A percentile compares a stretch with the other conserved stretches of the same genome.
Conservation (phyloP, 352 stramenopile species). For the Phytophthora aleatoria region DNA sequence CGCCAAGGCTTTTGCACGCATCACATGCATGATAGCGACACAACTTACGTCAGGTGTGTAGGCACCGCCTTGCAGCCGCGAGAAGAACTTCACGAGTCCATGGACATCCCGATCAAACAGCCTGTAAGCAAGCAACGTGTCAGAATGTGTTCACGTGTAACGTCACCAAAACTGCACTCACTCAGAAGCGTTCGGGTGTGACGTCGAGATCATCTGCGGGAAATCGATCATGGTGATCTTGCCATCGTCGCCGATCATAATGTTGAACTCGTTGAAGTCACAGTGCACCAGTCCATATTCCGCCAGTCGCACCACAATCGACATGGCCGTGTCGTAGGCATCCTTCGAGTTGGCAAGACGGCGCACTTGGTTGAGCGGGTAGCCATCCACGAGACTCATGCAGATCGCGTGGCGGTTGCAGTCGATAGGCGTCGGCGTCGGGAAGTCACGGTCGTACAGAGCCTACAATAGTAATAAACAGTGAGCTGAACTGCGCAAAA, state of each 20-base stretch:
- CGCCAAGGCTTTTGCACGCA: too few relatives aligned
- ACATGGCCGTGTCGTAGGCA: slow-evolving; percentile 96
- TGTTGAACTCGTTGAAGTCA: slow-evolving; percentile 99
- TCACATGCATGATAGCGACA: slow-evolving; percentile 6
- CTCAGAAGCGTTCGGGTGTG: slow-evolving; percentile 97
- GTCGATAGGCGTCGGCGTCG: slow-evolving; percentile 97
- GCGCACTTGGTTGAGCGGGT: slow-evolving; percentile 96
- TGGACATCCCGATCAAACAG: slow-evolving; percentile 96
- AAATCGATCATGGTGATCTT: slow-evolving; percentile 99
- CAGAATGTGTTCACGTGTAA: slow-evolving; percentile 4
- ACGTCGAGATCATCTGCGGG: slow-evolving; percentile 99
- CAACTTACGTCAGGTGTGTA: slow-evolving; percentile 87
- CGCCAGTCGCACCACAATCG: slow-evolving; percentile 96
- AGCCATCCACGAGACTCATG: slow-evolving; percentile 96
- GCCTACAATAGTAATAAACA: slow-evolving; percentile 47
- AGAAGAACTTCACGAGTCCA: slow-evolving; percentile 97
- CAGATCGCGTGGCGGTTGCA: slow-evolving; percentile 98
- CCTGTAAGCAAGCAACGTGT: slow-evolving; percentile 34
- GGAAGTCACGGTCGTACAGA: slow-evolving; percentile 96
- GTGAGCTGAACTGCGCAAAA: neutral
- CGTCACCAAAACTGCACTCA: slow-evolving; percentile 54
- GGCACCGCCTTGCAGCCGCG: slow-evolving; percentile 75
- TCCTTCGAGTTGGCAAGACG: slow-evolving; percentile 91
- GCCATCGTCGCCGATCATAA: slow-evolving; percentile 95
- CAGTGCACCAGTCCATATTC: slow-evolving; percentile 99